phyloP scores from a whole-genome alignment of 345 rosid species.

The Turritis glabra region DNA sequence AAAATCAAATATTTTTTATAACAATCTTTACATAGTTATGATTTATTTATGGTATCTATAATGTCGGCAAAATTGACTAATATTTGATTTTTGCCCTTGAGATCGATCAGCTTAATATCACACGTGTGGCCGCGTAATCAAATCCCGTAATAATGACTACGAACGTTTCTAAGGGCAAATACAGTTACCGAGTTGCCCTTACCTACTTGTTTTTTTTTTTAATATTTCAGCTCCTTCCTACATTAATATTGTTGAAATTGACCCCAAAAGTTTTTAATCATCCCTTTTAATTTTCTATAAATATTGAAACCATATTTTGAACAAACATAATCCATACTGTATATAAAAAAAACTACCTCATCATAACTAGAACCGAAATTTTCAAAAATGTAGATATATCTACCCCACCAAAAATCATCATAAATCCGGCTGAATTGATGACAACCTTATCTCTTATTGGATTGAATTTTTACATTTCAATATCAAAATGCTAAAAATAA shows the following conservation, averaged over 20 bases:
- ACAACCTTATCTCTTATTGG: not conserved
- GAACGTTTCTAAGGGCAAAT: not conserved
- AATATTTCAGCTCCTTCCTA: not conserved
- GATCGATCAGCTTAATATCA: not conserved
- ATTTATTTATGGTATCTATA: not conserved
- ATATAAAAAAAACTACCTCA: not conserved
- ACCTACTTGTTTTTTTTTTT: not conserved
- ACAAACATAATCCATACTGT: not conserved
- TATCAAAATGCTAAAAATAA: not conserved
- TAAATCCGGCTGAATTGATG: not conserved
- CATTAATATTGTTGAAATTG: not conserved
- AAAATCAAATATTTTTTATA: too few relatives aligned
- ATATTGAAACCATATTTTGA: not conserved
- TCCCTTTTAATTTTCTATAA: too few relatives aligned
- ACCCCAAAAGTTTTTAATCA: slow-evolving; percentile 1
- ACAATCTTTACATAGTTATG: too few relatives aligned
- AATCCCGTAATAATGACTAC: slow-evolving; percentile 1
- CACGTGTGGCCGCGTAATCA: slow-evolving; percentile 31
- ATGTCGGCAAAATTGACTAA: slow-evolving; percentile 32
- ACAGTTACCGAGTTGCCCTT: not conserved
- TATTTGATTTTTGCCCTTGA: not conserved
- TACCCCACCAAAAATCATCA: not conserved
- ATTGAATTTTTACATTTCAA: not conserved
- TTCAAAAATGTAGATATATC: not conserved
- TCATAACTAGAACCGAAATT: not conserved